These are phyloP conservation scores for Alternaria postmessia DNA, from an alignment of 2,329 filamentous ascomycete genomes.

Conservation along the genomic window DNA sequence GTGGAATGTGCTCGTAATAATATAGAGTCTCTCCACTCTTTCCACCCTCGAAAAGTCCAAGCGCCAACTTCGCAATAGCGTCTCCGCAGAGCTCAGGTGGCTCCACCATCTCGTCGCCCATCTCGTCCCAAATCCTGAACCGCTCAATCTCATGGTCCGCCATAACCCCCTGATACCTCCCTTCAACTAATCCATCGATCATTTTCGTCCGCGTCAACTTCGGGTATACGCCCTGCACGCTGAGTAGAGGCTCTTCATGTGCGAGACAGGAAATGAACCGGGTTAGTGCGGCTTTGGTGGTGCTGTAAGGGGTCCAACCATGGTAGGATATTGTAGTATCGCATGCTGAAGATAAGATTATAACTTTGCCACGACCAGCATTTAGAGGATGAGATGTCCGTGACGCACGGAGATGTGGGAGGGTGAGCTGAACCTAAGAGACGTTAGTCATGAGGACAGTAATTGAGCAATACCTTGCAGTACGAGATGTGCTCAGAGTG, in stretches of 20 bases:
- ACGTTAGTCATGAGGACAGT: background rate
- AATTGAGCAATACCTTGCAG: background rate
- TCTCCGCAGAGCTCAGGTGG: conserved; percentile 33
- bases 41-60: conserved; percentile 33
- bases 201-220: conserved; percentile 39
- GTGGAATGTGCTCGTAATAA: conserved; percentile 39
- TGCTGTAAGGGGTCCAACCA: conserved; percentile 38
- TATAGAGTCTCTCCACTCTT: conserved; percentile 33
- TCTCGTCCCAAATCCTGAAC: conserved; percentile 33
- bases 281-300: conserved; percentile 35
- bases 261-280: conserved; percentile 36
- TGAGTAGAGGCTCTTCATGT: conserved; percentile 33
- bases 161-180: conserved; percentile 33
- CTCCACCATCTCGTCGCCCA: conserved; percentile 37
- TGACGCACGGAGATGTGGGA: conserved; percentile 30
- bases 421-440: conserved; percentile 26
- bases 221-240: conserved; percentile 36
- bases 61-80: conserved; percentile 32
- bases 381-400: conserved; percentile 23
- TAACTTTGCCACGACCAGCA: conserved; percentile 27
- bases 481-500: background rate
- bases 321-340: conserved; percentile 31
- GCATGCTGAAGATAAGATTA: conserved; percentile 35
- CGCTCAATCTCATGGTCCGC: conserved; percentile 40
- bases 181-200: conserved; percentile 30